Conservation (phyloP, 208 protist genomes). For the Trypanosoma avium region DNA sequence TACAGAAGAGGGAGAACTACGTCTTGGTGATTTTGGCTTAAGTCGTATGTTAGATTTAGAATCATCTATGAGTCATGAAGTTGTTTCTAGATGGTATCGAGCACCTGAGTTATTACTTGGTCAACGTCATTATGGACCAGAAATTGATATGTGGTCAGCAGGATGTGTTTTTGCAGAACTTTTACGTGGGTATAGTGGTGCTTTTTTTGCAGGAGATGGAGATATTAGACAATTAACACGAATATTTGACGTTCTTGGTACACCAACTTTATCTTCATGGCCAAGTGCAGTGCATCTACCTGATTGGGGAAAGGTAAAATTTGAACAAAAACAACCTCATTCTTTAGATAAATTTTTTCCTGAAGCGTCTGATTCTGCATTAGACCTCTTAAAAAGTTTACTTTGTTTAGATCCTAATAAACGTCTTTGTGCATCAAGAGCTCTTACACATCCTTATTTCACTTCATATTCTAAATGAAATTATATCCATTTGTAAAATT, state of each 20-base stretch:
- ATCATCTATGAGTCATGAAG: conserved; percentile 82
- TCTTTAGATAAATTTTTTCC: conserved; percentile 65
- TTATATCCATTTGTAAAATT: conserved; percentile 1
- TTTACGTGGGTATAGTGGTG: conserved; percentile 52
- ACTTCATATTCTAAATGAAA: conserved; percentile 14
- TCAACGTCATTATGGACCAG: conserved; percentile 61
- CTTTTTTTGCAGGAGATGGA: conserved; percentile 96
- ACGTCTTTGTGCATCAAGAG: conserved; percentile 46
- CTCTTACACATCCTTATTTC: conserved; percentile 71
- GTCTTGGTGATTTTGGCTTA: conserved; percentile 65
- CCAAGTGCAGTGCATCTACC: conserved; percentile 89
- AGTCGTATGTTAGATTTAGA: conserved; percentile 39
- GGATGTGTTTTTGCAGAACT: conserved; percentile 93
- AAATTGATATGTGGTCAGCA: conserved; percentile 90
- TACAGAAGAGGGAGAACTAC: conserved; percentile 33
- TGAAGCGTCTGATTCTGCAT: conserved; percentile 37
- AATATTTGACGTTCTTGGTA: conserved; percentile 97
- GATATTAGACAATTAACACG: conserved; percentile 97
- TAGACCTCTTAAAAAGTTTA: conserved; percentile 57
- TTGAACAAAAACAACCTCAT: conserved; percentile 47
- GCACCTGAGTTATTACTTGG: conserved; percentile 90
- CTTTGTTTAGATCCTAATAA: conserved; percentile 54
- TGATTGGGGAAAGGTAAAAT: conserved; percentile 92
- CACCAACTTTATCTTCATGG: conserved; percentile 86
- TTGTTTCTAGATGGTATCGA: conserved; percentile 86